Percentiles rank a stretch among this genome's conserved stretches.
Evolutionary conservation across 2,329 filamentous ascomycete species (phyloP).

Genomic region (Pseudogymnoascus sp.): DNA sequence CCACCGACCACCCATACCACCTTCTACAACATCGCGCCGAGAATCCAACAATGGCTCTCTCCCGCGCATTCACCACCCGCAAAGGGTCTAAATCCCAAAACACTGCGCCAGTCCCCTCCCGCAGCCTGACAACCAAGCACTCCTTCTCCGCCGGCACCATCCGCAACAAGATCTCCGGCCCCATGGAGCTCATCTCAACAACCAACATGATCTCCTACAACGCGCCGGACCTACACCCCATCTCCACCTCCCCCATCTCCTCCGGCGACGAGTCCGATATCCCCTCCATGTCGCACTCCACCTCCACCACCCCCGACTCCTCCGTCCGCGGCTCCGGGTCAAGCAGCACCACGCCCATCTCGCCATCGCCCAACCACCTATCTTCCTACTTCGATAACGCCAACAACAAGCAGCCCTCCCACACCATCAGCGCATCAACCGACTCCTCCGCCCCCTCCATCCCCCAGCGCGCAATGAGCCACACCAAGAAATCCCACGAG

Average conservation of each 20-base stretch:
- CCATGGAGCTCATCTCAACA: slow-evolving; percentile 79
- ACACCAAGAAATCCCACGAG: slow-evolving; percentile 82
- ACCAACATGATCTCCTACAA: slow-evolving; percentile 96
- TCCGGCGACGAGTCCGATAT: slow-evolving; percentile 67
- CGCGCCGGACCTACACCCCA: slow-evolving; percentile 65
- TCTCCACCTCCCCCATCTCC: slow-evolving; percentile 38
- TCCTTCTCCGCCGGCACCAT: slow-evolving; percentile 20
- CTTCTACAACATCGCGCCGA: neutral
- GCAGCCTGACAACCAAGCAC: slow-evolving; percentile 23
- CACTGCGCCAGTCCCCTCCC: slow-evolving; percentile 18
- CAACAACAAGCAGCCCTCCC: slow-evolving; percentile 22
- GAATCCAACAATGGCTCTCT: slow-evolving; percentile 42
- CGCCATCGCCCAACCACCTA: slow-evolving; percentile 56
- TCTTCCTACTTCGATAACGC: slow-evolving; percentile 53
- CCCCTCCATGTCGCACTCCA: slow-evolving; percentile 34
- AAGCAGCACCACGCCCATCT: slow-evolving; percentile 30
- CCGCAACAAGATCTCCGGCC: slow-evolving; percentile 68
- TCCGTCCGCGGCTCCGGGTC: slow-evolving; percentile 28
- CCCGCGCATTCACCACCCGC: slow-evolving; percentile 63
- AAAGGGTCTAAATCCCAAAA: slow-evolving; percentile 36
- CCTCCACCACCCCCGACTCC: slow-evolving; percentile 38
- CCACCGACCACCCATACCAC: neutral
- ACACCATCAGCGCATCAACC: slow-evolving; percentile 35
- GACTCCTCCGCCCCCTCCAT: slow-evolving; percentile 55
- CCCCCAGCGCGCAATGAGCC: slow-evolving; percentile 70